Conservation (phyloP, 768 basidiomycete genomes). For the Kwoniella bestiolae region DNA sequence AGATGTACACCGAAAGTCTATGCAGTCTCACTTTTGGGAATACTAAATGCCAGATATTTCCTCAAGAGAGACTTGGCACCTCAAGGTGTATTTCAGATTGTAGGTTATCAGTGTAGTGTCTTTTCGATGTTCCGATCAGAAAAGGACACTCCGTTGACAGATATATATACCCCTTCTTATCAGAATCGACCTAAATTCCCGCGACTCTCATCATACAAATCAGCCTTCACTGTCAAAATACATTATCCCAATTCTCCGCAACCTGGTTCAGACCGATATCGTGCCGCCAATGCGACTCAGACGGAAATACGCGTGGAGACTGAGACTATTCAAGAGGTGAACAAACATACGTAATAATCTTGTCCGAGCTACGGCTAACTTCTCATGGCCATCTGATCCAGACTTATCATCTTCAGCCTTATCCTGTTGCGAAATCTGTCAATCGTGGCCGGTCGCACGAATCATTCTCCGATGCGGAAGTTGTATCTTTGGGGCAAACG, state of each 20-base stretch:
- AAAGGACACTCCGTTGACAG: too few species aligned
- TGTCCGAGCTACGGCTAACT: background rate
- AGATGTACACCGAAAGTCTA: conserved; percentile 21
- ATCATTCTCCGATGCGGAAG: background rate
- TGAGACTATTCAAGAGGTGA: conserved; percentile 24
- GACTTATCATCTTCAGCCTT: conserved; percentile 23
- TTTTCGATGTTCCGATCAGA: background rate
- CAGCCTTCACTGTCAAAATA: background rate
- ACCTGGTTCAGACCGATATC: background rate
- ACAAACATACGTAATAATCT: too few species aligned
- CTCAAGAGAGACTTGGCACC: conserved; percentile 6
- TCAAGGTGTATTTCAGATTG: background rate
- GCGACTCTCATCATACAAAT: background rate
- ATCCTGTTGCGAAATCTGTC: conserved; percentile 9
- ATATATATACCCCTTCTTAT: too few species aligned
- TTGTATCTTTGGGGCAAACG: background rate
- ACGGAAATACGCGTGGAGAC: conserved; percentile 23
- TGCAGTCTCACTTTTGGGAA: conserved; percentile 7
- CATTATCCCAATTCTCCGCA: background rate
- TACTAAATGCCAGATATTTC: conserved; percentile 14
- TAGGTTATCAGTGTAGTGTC: background rate
- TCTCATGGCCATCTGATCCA: background rate
- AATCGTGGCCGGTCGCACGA: conserved; percentile 7
- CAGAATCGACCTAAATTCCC: background rate
- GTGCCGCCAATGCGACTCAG: background rate